These are phyloP conservation scores for Cladophialophora psammophila DNA, from an alignment of 2,329 filamentous ascomycete genomes.

Conservation along the genomic window DNA sequence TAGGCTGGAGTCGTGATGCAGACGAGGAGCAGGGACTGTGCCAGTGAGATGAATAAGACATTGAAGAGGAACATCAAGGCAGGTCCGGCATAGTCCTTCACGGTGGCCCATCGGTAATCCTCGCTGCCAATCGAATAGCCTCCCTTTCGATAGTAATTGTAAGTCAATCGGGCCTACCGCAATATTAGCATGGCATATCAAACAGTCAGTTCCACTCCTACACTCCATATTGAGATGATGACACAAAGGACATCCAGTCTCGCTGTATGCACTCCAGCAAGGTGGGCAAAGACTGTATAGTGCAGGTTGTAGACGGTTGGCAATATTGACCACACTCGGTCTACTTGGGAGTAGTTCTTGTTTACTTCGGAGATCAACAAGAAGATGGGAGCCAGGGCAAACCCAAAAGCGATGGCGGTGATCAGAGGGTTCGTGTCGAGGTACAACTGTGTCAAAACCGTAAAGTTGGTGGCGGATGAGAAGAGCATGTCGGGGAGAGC, in stretches of 20 bases:
- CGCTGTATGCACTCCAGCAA: slow-evolving; percentile 73
- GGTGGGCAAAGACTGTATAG: slow-evolving; percentile 80
- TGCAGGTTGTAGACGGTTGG: slow-evolving; percentile 87
- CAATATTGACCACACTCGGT: slow-evolving; percentile 88
- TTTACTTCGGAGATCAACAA: slow-evolving; percentile 83
- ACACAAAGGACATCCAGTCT: slow-evolving; percentile 76
- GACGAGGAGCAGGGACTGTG: slow-evolving; percentile 83
- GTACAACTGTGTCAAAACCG: slow-evolving; percentile 75
- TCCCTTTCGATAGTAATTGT: slow-evolving; percentile 95
- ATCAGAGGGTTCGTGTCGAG: slow-evolving; percentile 85
- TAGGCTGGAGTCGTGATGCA: slow-evolving; percentile 83
- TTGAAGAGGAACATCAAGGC: slow-evolving; percentile 84
- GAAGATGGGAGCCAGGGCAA: slow-evolving; percentile 75
- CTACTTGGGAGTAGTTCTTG: slow-evolving; percentile 95
- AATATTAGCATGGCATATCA: slow-evolving; percentile 12
- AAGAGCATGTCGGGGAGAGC: slow-evolving; percentile 71
- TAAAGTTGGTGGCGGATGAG: slow-evolving; percentile 65
- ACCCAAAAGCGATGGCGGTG: slow-evolving; percentile 73
- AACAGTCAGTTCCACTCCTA: slow-evolving; percentile 52
- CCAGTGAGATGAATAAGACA: slow-evolving; percentile 83
- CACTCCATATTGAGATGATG: slow-evolving; percentile 79
- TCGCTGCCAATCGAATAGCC: slow-evolving; percentile 89
- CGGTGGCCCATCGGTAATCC: slow-evolving; percentile 89
- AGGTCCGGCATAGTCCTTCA: slow-evolving; percentile 70
- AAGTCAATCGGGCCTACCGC: slow-evolving; percentile 78